A percentile compares a stretch with the other conserved stretches of the same genome.
Evolutionary conservation across 192 early-diverging fungal species (phyloP).

Genomic region (Geranomyces michiganensis): DNA sequence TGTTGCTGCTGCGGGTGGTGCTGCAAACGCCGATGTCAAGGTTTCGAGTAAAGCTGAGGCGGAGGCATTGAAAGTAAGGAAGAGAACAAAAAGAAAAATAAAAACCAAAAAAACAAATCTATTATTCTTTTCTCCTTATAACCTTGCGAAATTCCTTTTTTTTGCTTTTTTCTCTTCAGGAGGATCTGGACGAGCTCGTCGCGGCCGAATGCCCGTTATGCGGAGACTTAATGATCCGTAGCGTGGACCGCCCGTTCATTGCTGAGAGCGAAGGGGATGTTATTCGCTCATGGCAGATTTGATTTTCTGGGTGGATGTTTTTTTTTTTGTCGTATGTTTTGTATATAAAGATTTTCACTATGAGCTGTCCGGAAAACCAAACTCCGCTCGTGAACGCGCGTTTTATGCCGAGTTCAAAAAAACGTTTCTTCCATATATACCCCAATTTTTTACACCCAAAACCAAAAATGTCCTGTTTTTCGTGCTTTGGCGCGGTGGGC

Average conservation of each 20-base stretch:
- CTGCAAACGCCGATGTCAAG: background rate
- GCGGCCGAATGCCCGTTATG: constrained; percentile 92
- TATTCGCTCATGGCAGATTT: constrained; percentile 24
- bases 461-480: background rate
- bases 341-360: no score
- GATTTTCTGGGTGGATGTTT: no score
- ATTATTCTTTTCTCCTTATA: background rate
- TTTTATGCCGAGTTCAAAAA: no score
- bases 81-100: background rate
- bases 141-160: background rate
- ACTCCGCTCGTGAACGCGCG: no score
- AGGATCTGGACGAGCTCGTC: constrained; percentile 77
- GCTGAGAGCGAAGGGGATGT: constrained; percentile 16
- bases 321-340: no score
- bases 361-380: no score
- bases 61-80: constrained; percentile 16
- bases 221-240: constrained; percentile 93
- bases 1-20: no score
- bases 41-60: background rate
- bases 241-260: constrained; percentile 82
- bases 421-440: background rate
- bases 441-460: background rate
- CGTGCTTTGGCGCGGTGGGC: background rate
- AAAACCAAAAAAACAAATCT: no score
- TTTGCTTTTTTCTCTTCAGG: constrained; percentile 39